Evolutionary conservation across 2,329 filamentous ascomycete genomes (phyloP).

Genomic region (Pyrenochaeta sp.): DNA sequence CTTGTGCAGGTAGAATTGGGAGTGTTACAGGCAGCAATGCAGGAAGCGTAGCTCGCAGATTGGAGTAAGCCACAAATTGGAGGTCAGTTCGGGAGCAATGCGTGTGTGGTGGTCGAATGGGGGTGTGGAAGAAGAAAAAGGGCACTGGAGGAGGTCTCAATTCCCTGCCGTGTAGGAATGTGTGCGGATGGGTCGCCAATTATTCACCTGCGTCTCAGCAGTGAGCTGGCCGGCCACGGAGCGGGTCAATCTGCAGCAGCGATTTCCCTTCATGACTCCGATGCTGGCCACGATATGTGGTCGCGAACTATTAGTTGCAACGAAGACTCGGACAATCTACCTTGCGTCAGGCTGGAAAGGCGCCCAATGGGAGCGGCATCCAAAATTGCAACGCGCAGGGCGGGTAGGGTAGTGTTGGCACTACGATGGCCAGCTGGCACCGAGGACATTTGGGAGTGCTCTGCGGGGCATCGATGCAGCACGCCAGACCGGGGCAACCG

Average conservation of each 20-base stretch:
- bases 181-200: constrained; percentile 44
- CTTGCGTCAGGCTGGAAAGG: constrained; percentile 42
- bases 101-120: constrained; percentile 42
- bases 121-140: constrained; percentile 32
- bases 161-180: constrained; percentile 42
- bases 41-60: constrained; percentile 45
- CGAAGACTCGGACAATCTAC: constrained; percentile 47
- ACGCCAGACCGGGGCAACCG: constrained; percentile 28
- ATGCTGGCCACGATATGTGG: constrained; percentile 44
- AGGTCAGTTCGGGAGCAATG: constrained; percentile 39
- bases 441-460: constrained; percentile 36
- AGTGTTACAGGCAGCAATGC: constrained; percentile 51
- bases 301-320: constrained; percentile 47
- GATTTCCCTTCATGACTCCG: constrained; percentile 42
- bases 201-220: constrained; percentile 48
- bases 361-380: constrained; percentile 40
- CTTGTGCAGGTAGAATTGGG: constrained; percentile 45
- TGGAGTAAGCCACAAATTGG: constrained; percentile 46
- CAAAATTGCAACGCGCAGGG: constrained; percentile 46
- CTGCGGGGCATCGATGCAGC: constrained; percentile 41
- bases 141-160: constrained; percentile 43
- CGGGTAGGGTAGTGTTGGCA: constrained; percentile 45
- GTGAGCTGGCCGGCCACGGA: constrained; percentile 46
- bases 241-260: constrained; percentile 45
- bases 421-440: constrained; percentile 42